Conservation (phyloP, 2,329 filamentous ascomycete genomes). For the Plenodomus tracheiphilus region DNA sequence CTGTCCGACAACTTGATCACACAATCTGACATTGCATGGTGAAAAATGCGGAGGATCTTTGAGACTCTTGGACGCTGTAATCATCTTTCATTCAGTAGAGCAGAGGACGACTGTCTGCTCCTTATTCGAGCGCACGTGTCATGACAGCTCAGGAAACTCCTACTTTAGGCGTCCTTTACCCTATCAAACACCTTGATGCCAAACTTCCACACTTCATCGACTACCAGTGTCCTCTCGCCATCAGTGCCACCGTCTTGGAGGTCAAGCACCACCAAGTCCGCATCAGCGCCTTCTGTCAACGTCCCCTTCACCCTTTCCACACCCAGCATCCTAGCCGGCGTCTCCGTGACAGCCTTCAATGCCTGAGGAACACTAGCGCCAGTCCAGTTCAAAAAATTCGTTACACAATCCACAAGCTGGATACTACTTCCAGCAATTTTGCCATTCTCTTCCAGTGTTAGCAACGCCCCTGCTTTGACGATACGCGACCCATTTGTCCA, state of each 20-base stretch:
- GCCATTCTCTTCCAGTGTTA: slow-evolving; percentile 76
- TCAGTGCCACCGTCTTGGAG: slow-evolving; percentile 53
- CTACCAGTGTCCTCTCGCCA: slow-evolving; percentile 56
- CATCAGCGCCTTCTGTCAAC: slow-evolving; percentile 51
- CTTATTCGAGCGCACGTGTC: too few species aligned
- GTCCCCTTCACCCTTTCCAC: slow-evolving; percentile 68
- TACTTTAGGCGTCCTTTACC: not conserved
- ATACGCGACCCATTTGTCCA: slow-evolving; percentile 77
- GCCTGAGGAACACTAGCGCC: slow-evolving; percentile 69
- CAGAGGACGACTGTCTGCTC: too few species aligned
- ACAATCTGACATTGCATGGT: too few species aligned
- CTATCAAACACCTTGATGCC: slow-evolving; percentile 50
- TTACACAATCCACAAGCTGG: slow-evolving; percentile 78
- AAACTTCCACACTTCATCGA: slow-evolving; percentile 84
- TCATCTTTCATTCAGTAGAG: too few species aligned
- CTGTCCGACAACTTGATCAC: too few species aligned
- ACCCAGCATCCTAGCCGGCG: slow-evolving; percentile 76
- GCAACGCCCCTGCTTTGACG: slow-evolving; percentile 70
- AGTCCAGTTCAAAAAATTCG: slow-evolving; percentile 78
- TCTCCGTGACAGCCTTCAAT: slow-evolving; percentile 72
- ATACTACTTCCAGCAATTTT: slow-evolving; percentile 61
- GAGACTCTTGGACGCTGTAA: too few species aligned
- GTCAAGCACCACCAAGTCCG: slow-evolving; percentile 67
- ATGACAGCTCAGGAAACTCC: too few species aligned
- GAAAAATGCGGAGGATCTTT: too few species aligned